phyloP scores from a whole-genome alignment of 2,329 filamentous ascomycete species.

The Teratosphaeria gauchensis region DNA sequence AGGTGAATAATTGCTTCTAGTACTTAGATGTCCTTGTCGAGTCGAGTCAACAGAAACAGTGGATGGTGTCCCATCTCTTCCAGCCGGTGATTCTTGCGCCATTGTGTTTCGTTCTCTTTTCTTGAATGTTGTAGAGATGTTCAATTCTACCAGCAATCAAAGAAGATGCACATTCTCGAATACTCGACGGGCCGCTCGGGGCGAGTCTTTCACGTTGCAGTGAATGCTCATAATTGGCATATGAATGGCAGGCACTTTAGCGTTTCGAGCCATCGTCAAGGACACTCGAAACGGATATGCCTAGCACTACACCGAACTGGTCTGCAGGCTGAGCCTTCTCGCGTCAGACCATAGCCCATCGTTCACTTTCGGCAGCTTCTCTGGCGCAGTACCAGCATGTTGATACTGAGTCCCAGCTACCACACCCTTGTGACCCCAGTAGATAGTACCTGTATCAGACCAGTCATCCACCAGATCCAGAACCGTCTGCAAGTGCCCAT shows the following conservation, averaged over 20 bases:
- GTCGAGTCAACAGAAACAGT: background rate
- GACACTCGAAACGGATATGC: no score
- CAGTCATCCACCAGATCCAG: slow-evolving; percentile 2
- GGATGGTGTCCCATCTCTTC: background rate
- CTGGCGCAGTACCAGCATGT: background rate
- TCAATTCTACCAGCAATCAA: background rate
- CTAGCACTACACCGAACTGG: no score
- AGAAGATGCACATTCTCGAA: background rate
- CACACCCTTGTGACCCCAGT: background rate
- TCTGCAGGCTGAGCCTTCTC: no score
- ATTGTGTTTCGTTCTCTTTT: background rate
- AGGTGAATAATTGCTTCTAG: no score
- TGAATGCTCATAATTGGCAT: background rate
- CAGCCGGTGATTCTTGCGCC: background rate
- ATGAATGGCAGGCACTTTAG: background rate
- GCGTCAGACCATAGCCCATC: background rate
- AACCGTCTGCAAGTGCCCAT: slow-evolving; percentile 1
- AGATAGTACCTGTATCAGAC: background rate
- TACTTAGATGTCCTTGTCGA: background rate
- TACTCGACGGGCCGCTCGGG: background rate
- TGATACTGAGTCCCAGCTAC: background rate
- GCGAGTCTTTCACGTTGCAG: background rate
- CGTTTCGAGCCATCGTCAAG: no score
- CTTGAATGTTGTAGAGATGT: background rate
- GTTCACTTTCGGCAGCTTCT: background rate